phyloP scores from a whole-genome alignment of 129 eudicot species.

The Dittrichia graveolens region DNA sequence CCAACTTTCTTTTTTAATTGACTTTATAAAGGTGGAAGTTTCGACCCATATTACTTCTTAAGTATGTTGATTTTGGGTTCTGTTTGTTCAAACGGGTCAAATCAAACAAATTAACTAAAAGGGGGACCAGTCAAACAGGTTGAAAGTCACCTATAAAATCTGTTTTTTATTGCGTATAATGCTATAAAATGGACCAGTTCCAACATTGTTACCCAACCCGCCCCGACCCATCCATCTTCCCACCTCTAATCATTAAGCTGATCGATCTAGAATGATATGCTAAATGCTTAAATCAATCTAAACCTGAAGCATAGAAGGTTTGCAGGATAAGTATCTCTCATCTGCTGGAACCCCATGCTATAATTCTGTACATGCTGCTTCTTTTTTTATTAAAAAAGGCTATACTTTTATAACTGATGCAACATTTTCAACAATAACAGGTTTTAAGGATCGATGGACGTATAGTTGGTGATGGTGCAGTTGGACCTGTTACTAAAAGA shows the following conservation, averaged over 20 bases:
- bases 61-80: too few species aligned
- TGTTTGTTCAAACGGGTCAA: too few species aligned
- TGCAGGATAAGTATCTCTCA: too few species aligned
- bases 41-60: too few species aligned
- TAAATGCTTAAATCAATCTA: too few species aligned
- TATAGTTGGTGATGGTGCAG: slow-evolving; percentile 69
- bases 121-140: neutral
- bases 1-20: too few species aligned
- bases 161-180: neutral
- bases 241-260: neutral
- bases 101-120: neutral
- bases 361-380: neutral
- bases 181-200: neutral
- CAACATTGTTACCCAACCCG: neutral
- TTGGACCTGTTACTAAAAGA: slow-evolving; percentile 80
- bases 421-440: slow-evolving; percentile 37
- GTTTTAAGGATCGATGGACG: slow-evolving; percentile 89
- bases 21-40: too few species aligned
- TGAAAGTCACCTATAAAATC: neutral
- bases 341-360: too few species aligned
- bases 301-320: too few species aligned
- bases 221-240: neutral
- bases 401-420: neutral
- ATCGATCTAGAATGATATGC: neutral
- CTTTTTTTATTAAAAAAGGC: neutral